A percentile compares a stretch with the other conserved stretches of the same genome.
Evolutionary conservation across 306 rosid genomes (phyloP).

Genomic region (Prunus armeniaca): DNA sequence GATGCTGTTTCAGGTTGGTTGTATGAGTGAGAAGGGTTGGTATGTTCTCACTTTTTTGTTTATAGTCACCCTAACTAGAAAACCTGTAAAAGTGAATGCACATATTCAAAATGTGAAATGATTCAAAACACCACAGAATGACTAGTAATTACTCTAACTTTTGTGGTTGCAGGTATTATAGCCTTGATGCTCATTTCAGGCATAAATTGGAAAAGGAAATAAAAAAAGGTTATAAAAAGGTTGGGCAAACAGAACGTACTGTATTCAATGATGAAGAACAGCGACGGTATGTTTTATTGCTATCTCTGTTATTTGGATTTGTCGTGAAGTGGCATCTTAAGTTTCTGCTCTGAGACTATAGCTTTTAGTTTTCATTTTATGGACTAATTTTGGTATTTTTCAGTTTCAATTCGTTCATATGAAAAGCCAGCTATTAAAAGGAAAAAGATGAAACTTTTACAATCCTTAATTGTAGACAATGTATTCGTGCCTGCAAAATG

Average conservation of each 20-base stretch:
- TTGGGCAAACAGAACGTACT: slow-evolving; percentile 56
- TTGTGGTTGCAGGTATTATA: slow-evolving; percentile 69
- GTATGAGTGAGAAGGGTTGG: neutral
- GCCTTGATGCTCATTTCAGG: slow-evolving; percentile 75
- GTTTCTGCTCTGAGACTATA: neutral
- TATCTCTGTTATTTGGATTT: slow-evolving; percentile 13
- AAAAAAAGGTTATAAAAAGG: slow-evolving; percentile 63
- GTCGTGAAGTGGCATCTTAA: neutral
- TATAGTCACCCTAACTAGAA: neutral
- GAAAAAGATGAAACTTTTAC: neutral
- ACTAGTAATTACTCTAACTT: slow-evolving; percentile 13
- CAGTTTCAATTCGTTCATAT: neutral
- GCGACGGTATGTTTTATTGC: slow-evolving; percentile 56
- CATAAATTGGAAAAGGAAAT: slow-evolving; percentile 64
- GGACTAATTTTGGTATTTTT: neutral
- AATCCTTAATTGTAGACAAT: neutral
- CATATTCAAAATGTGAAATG: neutral
- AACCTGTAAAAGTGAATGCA: neutral
- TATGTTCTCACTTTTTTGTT: neutral
- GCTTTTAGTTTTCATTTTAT: neutral
- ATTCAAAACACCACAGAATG: neutral
- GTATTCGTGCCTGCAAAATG: neutral
- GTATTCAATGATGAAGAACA: slow-evolving; percentile 92
- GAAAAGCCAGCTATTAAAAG: neutral
- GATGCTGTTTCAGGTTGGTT: neutral